Base-by-base conservation (phyloP, 352 stramenopile genomes). In the Salisapilia sapeloensis region DNA sequence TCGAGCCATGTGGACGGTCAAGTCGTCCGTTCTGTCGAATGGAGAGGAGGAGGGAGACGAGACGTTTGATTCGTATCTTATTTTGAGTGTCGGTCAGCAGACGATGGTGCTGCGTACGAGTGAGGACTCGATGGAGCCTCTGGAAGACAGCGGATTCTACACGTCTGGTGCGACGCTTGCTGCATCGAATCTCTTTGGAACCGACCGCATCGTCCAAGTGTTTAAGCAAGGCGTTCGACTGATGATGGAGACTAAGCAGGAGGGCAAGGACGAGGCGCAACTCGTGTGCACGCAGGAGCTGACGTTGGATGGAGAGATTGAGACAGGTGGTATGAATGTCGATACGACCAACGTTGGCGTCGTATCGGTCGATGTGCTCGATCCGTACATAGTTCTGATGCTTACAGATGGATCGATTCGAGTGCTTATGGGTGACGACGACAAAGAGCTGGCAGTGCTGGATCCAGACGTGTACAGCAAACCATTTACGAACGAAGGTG, bases 41-140 rank as follows among this genome's bases (percentile, higher is more conserved):
- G 54, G 41, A 6, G 61, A 56, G 20, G 78, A 64, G 27, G 37
- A 44, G 8, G 69, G 82, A 38, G 60, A 54, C 4, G 50, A 59
- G 3, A 45, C 51, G 7, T 84, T 78, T 44, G 80, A 82, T 26
- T 67, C 71, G 14, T 90, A 85, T 26, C 40, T 90, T 2, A 86
- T 90, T 15, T 33, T 90, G 20, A 86, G 70, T 36, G 61, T 90
- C 26, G 71, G 60, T 4, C 72, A 83, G 29, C 50, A 66, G 30
- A 90, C 75, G 12, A 87, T 90, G 69, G 65, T 90, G n/a, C 43
- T 90, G 19, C 58, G 69, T 19, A 86, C 75, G 12, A 71, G 75
- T 1, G 75, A 90, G 50, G 75, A 67, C 0, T n/a, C n/a, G n/a
- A 90, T 86, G 69, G 65, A 86, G 14, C 71, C 71, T 1, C 43